Evolutionary conservation across 2,329 filamentous ascomycete species (phyloP), one percentile per base, ranked within the genome.

Genomic region (Leptodontidium sp.): DNA sequence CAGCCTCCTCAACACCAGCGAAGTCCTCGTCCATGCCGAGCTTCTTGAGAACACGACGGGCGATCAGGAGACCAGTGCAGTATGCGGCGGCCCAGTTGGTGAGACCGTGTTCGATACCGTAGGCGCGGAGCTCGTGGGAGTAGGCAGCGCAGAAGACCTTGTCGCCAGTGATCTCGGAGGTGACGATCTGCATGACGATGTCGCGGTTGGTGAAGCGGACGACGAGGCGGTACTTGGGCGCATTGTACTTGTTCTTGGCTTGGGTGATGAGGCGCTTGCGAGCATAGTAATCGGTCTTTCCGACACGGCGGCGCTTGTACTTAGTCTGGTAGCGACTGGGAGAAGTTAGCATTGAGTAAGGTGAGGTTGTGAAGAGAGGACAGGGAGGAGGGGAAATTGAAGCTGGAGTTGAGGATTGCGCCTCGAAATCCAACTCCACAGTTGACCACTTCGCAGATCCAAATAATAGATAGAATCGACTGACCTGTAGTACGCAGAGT

Each of bases 221-320:
- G 77, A 99, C 96, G 81, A 99, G 92, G 82, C 96, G 93, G 92
- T 99, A 98, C 91, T 99, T 99, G 86, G 96, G 96, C 75, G 96
- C 92, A 87, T 97, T 97, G 92, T 98, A 99, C 92, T 99, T 99
- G 93, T 99, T 99, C 93, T 98, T 99, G 87, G 96, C 96, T 90
- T 99, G 96, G 88, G 93, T 94, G 89, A 98, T 96, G 85, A 99
- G 90, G 82, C 96, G 92, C 93, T 98, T 98, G 84, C 96, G 95
- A 83, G 96, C 96, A 85, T 98, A 98, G 93, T 99, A 99, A 84
- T 99, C 96, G 87, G 96, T 99, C 93, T 99, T 99, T 83, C 96
- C 96, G 81, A 91, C 82, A 78, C 93, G 90, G 85, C 96, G 91
- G 84, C 96, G 94, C 89, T 94, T 96, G 93, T 98, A 99, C 92